phyloP scores from a whole-genome alignment of 768 basidiomycete species.

The Lentinus brumalis region DNA sequence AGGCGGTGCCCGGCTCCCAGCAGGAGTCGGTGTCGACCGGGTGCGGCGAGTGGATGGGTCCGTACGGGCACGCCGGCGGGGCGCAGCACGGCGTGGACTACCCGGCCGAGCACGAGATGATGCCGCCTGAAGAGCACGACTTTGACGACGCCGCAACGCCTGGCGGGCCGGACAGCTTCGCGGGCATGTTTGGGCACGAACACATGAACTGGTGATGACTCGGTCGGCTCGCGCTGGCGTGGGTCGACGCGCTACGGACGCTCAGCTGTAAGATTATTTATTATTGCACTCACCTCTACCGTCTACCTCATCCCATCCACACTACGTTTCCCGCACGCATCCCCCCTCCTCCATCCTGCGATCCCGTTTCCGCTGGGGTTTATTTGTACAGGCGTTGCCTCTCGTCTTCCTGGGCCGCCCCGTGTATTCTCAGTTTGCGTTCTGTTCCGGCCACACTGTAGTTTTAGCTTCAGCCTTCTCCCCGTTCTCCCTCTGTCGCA shows the following conservation, averaged over 20 bases:
- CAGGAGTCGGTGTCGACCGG: conserved; percentile 14
- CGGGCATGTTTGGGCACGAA: conserved; percentile 40
- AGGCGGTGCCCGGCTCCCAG: conserved; percentile 24
- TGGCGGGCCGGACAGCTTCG: conserved; percentile 36
- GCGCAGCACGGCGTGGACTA: conserved; percentile 21
- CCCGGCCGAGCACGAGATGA: conserved; percentile 17
- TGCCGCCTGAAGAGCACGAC: conserved; percentile 28
- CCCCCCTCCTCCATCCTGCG: background rate
- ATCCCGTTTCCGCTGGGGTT: conserved; percentile 9
- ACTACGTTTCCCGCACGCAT: background rate
- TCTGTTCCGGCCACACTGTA: conserved; percentile 14
- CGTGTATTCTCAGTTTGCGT: background rate
- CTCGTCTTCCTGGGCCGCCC: conserved; percentile 1
- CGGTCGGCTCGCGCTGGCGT: conserved; percentile 35
- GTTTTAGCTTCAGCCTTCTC: conserved; percentile 14
- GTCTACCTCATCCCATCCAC: background rate
- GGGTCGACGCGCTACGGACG: conserved; percentile 32
- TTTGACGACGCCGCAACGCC: conserved; percentile 31
- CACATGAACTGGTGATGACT: conserved; percentile 36
- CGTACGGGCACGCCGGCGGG: conserved; percentile 14
- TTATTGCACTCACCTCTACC: conserved; percentile 8
- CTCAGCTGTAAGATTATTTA: conserved; percentile 20
- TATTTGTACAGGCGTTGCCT: background rate
- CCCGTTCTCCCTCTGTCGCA: conserved; percentile 9
- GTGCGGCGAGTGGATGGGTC: conserved; percentile 27